Evolutionary conservation across 805 yeast species (phyloP).

Genomic region (Ogataea sp.): DNA sequence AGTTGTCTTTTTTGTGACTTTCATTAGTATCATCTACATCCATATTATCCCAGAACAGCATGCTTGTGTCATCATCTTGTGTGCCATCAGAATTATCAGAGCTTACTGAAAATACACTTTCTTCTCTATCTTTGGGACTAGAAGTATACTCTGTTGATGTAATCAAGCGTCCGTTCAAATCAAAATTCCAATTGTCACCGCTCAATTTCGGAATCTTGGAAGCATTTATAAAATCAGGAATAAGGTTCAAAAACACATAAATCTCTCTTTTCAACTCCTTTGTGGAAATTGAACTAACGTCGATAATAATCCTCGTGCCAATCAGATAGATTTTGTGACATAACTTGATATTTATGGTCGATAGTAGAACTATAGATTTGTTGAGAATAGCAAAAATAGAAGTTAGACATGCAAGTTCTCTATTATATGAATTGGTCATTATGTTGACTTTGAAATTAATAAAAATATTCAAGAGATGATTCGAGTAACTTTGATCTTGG

Average conservation of each 20-base stretch:
- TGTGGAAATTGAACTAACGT: constrained; percentile 32
- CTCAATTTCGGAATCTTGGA: constrained; percentile 17
- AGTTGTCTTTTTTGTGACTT: too few species aligned
- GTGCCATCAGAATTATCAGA: neutral
- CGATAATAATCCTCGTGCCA: constrained; percentile 29
- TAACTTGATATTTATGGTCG: constrained; percentile 30
- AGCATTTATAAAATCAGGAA: constrained; percentile 29
- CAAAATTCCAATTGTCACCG: constrained; percentile 19
- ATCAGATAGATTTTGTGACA: constrained; percentile 30
- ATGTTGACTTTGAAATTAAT: constrained; percentile 7
- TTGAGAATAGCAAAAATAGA: constrained; percentile 37
- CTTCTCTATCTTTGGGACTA: neutral
- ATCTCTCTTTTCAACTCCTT: constrained; percentile 36
- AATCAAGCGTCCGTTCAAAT: constrained; percentile 2
- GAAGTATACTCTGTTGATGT: neutral
- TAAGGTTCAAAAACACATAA: constrained; percentile 35
- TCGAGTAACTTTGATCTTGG: constrained; percentile 4
- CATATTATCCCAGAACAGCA: neutral
- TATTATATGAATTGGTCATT: constrained; percentile 11
- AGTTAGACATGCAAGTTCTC: constrained; percentile 19
- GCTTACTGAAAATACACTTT: neutral
- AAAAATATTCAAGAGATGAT: constrained; percentile 7
- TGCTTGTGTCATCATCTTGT: neutral
- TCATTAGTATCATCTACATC: too few species aligned
- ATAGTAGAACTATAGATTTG: constrained; percentile 31